phyloP scores from a whole-genome alignment of 129 eudicot species.

The Tanacetum coccineum region DNA sequence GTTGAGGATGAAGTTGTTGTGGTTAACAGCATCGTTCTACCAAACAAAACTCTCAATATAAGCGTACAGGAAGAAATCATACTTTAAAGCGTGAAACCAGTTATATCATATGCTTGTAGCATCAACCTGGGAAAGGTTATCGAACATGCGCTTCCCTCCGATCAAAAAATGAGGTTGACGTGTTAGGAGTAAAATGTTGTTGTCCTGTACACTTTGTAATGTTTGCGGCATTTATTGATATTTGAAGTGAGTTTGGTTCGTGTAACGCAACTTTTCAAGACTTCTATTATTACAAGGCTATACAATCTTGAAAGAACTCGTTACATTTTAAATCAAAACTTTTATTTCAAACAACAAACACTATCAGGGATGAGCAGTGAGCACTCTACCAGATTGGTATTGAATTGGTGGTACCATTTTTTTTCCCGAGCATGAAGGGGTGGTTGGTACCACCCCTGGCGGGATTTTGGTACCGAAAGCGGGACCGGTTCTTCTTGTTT shows the following conservation, averaged over 20 bases:
- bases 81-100: slow-evolving; percentile 4
- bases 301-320: neutral
- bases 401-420: too few relatives aligned
- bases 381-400: too few relatives aligned
- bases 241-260: neutral
- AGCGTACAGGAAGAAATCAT: slow-evolving; percentile 94
- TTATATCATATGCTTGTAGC: neutral
- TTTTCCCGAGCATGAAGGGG: too few relatives aligned
- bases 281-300: slow-evolving; percentile 1
- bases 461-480: too few relatives aligned
- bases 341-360: neutral
- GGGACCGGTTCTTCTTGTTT: too few relatives aligned
- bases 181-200: neutral
- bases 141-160: neutral
- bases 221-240: neutral
- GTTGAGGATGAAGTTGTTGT: slow-evolving; percentile 98
- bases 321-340: neutral
- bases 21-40: slow-evolving; percentile 76
- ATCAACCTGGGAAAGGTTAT: neutral
- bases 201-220: neutral
- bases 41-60: slow-evolving; percentile 70
- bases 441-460: too few relatives aligned
- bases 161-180: neutral
- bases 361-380: too few relatives aligned
- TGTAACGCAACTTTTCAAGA: neutral